Evolutionary conservation across 2,329 filamentous ascomycete genomes (phyloP).

Genomic region (Pestalotiopsis fici): DNA sequence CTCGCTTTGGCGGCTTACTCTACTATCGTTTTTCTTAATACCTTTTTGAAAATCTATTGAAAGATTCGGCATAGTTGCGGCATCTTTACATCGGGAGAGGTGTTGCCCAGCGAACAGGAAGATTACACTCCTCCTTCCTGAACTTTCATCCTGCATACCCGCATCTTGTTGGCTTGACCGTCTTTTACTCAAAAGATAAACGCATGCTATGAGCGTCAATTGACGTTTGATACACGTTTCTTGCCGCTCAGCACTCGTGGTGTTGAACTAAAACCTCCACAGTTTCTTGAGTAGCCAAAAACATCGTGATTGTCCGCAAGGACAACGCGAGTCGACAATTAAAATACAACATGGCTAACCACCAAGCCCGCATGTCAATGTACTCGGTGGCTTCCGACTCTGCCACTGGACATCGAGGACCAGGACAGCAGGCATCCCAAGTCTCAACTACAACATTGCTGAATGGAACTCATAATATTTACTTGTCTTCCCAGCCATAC

Average conservation of each 20-base stretch:
- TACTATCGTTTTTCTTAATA: conserved; percentile 31
- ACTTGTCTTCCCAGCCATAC: conserved; percentile 80
- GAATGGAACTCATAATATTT: conserved; percentile 89
- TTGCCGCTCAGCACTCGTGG: background rate
- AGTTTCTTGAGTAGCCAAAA: conserved; percentile 1
- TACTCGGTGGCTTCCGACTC: conserved; percentile 69
- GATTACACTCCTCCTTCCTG: background rate
- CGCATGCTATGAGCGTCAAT: background rate
- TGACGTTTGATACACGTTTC: background rate
- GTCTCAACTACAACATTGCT: conserved; percentile 92
- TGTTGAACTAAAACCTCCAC: background rate
- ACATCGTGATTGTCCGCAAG: conserved; percentile 41
- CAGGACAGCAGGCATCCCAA: conserved; percentile 71
- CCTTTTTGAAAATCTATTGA: conserved; percentile 16
- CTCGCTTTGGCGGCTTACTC: conserved; percentile 57
- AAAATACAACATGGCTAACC: conserved; percentile 56
- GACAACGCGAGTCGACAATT: conserved; percentile 31
- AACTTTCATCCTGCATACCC: conserved; percentile 2
- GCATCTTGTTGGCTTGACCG: background rate
- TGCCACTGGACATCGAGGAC: conserved; percentile 54
- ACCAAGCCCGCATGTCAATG: conserved; percentile 60
- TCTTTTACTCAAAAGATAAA: background rate
- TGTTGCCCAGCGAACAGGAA: conserved; percentile 10
- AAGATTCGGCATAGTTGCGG: conserved; percentile 8
- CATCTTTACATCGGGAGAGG: background rate